Percentiles rank a stretch among this genome's conserved stretches.
Conservation (phyloP, 1,284 basidiomycete genomes). For the Neolentinus lepideus region DNA sequence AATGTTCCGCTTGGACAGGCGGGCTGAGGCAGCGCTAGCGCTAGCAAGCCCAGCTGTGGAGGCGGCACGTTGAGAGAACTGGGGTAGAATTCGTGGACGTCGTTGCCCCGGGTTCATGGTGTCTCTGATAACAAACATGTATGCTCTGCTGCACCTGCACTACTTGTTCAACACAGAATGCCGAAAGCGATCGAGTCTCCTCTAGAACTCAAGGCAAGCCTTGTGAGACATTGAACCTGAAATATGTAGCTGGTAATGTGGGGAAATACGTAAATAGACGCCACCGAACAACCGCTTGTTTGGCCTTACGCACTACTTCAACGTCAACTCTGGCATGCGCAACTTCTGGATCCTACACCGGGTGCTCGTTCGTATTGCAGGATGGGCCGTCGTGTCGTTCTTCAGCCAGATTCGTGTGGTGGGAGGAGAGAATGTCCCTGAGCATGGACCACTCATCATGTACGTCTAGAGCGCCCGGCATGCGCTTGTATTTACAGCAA, state of each 20-base stretch:
- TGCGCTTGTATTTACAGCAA: background rate
- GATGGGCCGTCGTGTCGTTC: constrained; percentile 75
- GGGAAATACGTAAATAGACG: background rate
- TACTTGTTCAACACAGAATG: too few relatives aligned
- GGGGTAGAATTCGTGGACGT: too few relatives aligned
- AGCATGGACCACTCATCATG: constrained; percentile 83
- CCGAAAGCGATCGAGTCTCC: background rate
- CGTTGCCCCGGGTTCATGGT: too few relatives aligned
- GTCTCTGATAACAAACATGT: too few relatives aligned
- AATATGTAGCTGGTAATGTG: too few relatives aligned
- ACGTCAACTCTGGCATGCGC: background rate
- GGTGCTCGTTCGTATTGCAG: constrained; percentile 61
- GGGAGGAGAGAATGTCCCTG: constrained; percentile 80
- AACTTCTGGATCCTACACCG: constrained; percentile 44
- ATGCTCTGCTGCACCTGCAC: too few relatives aligned
- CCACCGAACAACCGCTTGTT: background rate
- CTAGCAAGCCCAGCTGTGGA: too few relatives aligned
- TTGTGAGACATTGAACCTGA: too few relatives aligned
- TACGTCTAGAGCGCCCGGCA: constrained; percentile 33
- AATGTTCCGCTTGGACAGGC: too few relatives aligned
- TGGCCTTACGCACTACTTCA: background rate
- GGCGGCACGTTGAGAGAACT: too few relatives aligned
- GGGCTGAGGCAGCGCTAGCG: too few relatives aligned
- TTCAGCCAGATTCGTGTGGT: constrained; percentile 82
- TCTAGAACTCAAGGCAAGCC: too few relatives aligned